Percentiles rank a stretch among this genome's conserved stretches.
Evolutionary conservation across 495 filamentous ascomycete species (phyloP).

Genomic region (Talaromyces proteolyticus): DNA sequence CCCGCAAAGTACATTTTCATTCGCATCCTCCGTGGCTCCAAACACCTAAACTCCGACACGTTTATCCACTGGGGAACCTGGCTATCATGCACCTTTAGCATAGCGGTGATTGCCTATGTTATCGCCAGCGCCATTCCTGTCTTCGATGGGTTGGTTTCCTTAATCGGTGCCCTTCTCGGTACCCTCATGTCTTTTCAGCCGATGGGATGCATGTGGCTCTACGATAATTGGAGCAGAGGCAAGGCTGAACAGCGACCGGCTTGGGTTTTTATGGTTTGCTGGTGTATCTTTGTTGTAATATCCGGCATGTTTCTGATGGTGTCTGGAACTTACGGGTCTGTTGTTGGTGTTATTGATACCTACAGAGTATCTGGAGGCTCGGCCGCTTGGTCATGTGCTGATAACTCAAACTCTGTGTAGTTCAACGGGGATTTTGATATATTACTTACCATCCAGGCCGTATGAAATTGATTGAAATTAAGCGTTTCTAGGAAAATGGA

Average conservation of each 20-base stretch:
- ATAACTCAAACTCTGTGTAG: constrained; percentile 26
- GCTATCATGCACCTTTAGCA: constrained; percentile 47
- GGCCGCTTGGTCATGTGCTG: constrained; percentile 25
- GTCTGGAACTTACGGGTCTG: constrained; percentile 51
- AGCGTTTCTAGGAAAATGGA: too few species aligned
- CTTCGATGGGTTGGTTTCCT: constrained; percentile 56
- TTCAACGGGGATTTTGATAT: too few species aligned
- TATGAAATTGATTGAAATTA: too few species aligned
- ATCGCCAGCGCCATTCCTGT: constrained; percentile 68
- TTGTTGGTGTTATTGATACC: constrained; percentile 46
- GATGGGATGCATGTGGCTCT: constrained; percentile 41
- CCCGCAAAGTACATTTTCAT: constrained; percentile 56
- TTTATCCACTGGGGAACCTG: constrained; percentile 51
- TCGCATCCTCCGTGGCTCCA: constrained; percentile 47
- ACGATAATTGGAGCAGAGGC: constrained; percentile 46
- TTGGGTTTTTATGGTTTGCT: constrained; percentile 24
- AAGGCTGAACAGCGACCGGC: constrained; percentile 13
- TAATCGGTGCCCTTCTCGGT: constrained; percentile 54
- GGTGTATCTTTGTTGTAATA: constrained; percentile 20
- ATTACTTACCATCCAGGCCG: too few species aligned
- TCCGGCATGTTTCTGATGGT: constrained; percentile 44
- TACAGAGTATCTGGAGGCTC: constrained; percentile 26
- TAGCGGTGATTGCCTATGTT: constrained; percentile 58
- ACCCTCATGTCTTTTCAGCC: constrained; percentile 38
- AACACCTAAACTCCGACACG: constrained; percentile 51